Evolutionary conservation across 2,329 filamentous ascomycete genomes (phyloP).

Genomic region (Ophiostoma sp.): DNA sequence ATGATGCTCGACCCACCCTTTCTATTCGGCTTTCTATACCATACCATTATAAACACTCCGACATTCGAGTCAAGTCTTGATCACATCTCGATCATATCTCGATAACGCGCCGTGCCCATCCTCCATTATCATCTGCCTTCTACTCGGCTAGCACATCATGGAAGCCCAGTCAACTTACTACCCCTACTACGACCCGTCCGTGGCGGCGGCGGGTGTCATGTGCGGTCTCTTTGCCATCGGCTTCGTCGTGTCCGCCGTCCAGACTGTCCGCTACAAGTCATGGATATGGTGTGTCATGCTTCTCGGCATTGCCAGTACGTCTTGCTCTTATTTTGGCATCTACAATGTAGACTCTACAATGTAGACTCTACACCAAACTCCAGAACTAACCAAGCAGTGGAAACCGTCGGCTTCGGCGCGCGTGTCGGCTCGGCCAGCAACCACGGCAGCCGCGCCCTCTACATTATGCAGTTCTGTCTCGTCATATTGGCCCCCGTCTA

Average conservation of each 20-base stretch:
- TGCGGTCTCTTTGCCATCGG: conserved; percentile 31
- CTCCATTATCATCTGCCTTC: too few species aligned
- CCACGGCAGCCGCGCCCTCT: conserved; percentile 29
- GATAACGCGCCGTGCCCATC: too few species aligned
- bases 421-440: conserved; percentile 32
- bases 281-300: conserved; percentile 34
- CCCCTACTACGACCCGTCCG: conserved; percentile 31
- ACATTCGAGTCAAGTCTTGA: too few species aligned
- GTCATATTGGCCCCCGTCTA: conserved; percentile 35
- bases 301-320: conserved; percentile 31
- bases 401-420: conserved; percentile 25
- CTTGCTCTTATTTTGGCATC: neutral
- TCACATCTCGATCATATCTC: neutral
- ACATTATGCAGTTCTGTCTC: conserved; percentile 37
- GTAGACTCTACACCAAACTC: neutral
- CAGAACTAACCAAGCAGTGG: neutral
- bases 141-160: conserved; percentile 15
- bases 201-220: conserved; percentile 30
- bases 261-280: conserved; percentile 30
- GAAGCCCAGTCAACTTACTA: conserved; percentile 24
- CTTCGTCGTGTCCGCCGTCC: conserved; percentile 28
- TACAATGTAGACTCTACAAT: neutral
- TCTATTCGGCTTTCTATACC: neutral
- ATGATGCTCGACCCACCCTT: neutral
- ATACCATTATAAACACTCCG: neutral